A percentile compares a stretch with the other conserved stretches of the same genome.
Evolutionary conservation across 192 early-diverging fungal genomes (phyloP).

Genomic region (Mortierella alpina): DNA sequence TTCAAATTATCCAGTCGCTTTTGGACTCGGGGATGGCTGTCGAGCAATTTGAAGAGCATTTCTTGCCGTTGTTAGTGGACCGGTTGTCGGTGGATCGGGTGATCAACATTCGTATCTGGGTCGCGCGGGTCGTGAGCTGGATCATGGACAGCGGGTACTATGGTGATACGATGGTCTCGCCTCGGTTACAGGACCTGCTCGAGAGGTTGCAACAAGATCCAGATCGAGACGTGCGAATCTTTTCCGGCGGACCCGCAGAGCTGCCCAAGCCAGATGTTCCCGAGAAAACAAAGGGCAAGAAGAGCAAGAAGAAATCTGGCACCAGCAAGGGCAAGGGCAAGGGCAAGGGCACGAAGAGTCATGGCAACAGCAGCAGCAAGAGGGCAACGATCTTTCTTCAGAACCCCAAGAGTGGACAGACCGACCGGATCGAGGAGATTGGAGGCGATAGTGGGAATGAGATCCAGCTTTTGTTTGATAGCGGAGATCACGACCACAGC

Average conservation of each 20-base stretch:
- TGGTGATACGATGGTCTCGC: conserved; percentile 22
- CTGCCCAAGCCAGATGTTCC: conserved; percentile 1
- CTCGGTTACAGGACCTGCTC: conserved; percentile 12
- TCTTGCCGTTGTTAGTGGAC: conserved; percentile 68
- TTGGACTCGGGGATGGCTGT: conserved; percentile 69
- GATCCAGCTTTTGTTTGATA: conserved; percentile 19
- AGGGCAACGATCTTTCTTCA: conserved; percentile 32
- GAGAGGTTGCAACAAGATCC: conserved; percentile 25
- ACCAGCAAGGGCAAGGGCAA: not conserved
- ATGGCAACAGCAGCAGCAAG: conserved; percentile 7
- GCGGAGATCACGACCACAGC: conserved; percentile 2
- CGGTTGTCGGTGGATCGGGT: conserved; percentile 70
- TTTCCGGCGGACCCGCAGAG: conserved; percentile 39
- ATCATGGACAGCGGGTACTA: conserved; percentile 49
- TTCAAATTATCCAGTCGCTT: conserved; percentile 77
- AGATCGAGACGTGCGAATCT: conserved; percentile 45
- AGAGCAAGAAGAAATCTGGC: conserved; percentile 6
- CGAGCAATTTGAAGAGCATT: conserved; percentile 75
- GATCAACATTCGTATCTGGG: conserved; percentile 78
- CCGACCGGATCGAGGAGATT: conserved; percentile 9
- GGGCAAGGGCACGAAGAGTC: not conserved
- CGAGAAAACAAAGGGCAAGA: conserved; percentile 7
- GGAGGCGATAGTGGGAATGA: conserved; percentile 11
- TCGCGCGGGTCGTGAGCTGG: conserved; percentile 64
- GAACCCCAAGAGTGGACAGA: conserved; percentile 32